Evolutionary conservation across 306 rosid species (phyloP).

Genomic region (Betula pendula): DNA sequence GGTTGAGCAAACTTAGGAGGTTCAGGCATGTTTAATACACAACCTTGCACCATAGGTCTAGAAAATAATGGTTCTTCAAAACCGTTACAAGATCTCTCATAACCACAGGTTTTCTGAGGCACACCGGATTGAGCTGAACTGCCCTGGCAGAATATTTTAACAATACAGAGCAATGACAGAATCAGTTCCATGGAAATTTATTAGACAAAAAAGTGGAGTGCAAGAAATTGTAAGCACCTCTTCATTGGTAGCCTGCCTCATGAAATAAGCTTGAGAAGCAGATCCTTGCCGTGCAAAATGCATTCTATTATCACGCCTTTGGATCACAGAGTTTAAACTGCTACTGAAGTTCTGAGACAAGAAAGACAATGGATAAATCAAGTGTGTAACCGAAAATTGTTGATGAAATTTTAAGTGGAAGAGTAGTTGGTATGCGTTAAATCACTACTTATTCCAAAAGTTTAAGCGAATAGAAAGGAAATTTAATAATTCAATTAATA

Average conservation of each 20-base stretch:
- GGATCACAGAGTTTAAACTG: slow-evolving; percentile 47
- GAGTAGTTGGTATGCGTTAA: too few relatives aligned
- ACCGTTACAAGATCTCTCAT: slow-evolving; percentile 33
- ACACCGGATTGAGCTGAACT: slow-evolving; percentile 21
- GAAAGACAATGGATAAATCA: slow-evolving; percentile 16
- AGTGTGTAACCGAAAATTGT: slow-evolving; percentile 1
- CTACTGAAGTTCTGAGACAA: slow-evolving; percentile 55
- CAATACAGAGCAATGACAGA: background rate
- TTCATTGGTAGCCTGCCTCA: slow-evolving; percentile 53
- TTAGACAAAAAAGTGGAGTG: slow-evolving; percentile 3
- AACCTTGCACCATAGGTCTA: slow-evolving; percentile 38
- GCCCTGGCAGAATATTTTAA: slow-evolving; percentile 37
- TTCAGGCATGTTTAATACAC: slow-evolving; percentile 34
- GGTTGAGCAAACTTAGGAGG: slow-evolving; percentile 64
- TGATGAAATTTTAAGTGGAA: too few relatives aligned
- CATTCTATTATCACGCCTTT: slow-evolving; percentile 52
- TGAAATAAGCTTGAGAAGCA: slow-evolving; percentile 54
- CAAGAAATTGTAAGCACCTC: slow-evolving; percentile 42
- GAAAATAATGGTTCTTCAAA: slow-evolving; percentile 63
- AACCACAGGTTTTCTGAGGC: slow-evolving; percentile 37
- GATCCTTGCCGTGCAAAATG: slow-evolving; percentile 72
- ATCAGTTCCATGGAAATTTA: slow-evolving; percentile 2
- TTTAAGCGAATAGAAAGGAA: too few relatives aligned
- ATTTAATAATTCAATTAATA: too few relatives aligned
- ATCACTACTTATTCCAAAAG: too few relatives aligned